Conservation (phyloP, 208 protist genomes). For the Crithidia acanthocephali region DNA sequence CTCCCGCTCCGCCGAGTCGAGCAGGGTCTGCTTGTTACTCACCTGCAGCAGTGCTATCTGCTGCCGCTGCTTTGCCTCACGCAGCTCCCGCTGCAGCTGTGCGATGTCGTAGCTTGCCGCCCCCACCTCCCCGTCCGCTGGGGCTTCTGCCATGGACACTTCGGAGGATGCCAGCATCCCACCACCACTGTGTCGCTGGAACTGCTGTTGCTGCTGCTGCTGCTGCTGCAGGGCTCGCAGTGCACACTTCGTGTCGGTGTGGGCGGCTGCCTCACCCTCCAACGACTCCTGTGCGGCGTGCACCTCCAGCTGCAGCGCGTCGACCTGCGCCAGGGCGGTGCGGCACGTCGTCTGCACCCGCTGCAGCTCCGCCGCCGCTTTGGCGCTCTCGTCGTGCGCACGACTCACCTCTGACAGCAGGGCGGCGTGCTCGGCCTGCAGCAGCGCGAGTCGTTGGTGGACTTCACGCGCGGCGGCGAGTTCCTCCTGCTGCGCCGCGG, state of each 20-base stretch:
- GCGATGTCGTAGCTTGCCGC: slow-evolving; percentile 3
- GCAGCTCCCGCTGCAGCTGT: slow-evolving; percentile 17
- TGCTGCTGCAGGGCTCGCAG: slow-evolving; percentile 37
- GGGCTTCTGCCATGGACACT: background rate
- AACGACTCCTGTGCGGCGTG: slow-evolving; percentile 46
- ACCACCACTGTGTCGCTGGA: background rate
- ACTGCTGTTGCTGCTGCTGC: background rate
- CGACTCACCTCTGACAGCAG: slow-evolving; percentile 29
- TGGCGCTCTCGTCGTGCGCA: slow-evolving; percentile 32
- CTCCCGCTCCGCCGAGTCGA: slow-evolving; percentile 53
- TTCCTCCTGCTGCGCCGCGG: slow-evolving; percentile 3
- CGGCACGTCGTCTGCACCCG: slow-evolving; percentile 34
- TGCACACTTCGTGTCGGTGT: slow-evolving; percentile 40
- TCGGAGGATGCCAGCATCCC: slow-evolving; percentile 10
- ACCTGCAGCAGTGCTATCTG: slow-evolving; percentile 37
- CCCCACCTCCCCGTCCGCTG: slow-evolving; percentile 12
- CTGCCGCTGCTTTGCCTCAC: slow-evolving; percentile 29
- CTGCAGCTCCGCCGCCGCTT: slow-evolving; percentile 44
- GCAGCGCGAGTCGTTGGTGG: slow-evolving; percentile 20
- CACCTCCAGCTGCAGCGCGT: slow-evolving; percentile 39
- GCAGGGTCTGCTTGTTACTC: slow-evolving; percentile 48
- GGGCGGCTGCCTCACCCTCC: slow-evolving; percentile 52
- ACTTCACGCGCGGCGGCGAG: background rate
- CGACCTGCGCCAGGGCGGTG: slow-evolving; percentile 19
- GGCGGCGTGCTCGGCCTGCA: slow-evolving; percentile 29